Percentiles rank a stretch among this genome's conserved stretches.
Evolutionary conservation across 371 early-diverging fungal species (phyloP).

Genomic region (Dinochytrium kinnereticum): DNA sequence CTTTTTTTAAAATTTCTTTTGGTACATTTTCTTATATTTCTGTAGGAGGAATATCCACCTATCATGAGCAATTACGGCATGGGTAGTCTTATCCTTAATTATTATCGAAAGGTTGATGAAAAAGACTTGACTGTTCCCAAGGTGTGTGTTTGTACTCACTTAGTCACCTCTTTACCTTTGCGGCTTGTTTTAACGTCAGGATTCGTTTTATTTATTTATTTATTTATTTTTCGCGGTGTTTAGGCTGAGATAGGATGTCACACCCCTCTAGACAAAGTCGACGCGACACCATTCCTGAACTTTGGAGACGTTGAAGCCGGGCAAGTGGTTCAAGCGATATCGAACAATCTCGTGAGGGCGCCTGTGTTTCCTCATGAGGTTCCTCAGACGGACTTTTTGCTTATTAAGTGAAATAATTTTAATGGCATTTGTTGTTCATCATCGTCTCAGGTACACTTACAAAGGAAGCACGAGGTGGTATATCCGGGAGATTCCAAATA

Average conservation of each 20-base stretch:
- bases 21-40: not conserved
- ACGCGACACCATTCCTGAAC: constrained; percentile 96
- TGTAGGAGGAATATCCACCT: constrained; percentile 96
- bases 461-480: constrained; percentile 76
- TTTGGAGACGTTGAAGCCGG: constrained; percentile 97
- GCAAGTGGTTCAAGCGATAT: constrained; percentile 82
- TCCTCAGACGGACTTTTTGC: constrained; percentile 81
- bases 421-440: no score
- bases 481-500: constrained; percentile 81
- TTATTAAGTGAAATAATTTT: constrained; percentile 63
- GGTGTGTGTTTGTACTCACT: no score
- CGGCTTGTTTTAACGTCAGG: no score
- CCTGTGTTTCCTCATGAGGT: constrained; percentile 90
- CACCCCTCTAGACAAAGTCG: constrained; percentile 90
- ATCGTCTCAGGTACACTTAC: not conserved
- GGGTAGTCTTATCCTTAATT: constrained; percentile 96
- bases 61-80: constrained; percentile 96
- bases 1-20: not conserved
- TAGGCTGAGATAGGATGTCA: constrained; percentile 82
- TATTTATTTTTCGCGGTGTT: constrained; percentile 17
- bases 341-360: constrained; percentile 97
- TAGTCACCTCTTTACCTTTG: no score
- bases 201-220: not conserved
- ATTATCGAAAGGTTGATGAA: constrained; percentile 93
- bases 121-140: constrained; percentile 80